Conservation (phyloP, 192 early-diverging fungal species). For the Gryganskiella cystojenkinii region DNA sequence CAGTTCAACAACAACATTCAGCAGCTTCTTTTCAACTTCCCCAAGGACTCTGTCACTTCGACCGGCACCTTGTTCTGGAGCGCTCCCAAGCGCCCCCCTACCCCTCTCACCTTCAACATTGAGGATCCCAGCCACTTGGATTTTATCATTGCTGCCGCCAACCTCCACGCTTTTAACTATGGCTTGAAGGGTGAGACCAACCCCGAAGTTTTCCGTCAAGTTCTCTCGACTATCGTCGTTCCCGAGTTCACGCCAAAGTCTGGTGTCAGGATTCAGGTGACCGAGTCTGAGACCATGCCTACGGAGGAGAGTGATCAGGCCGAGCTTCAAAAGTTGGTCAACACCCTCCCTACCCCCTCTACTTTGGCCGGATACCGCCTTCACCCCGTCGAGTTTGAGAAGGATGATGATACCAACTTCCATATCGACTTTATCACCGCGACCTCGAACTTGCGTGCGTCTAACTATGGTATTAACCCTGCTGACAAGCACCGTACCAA, state of each 20-base stretch:
- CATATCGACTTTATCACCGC: slow-evolving; percentile 99
- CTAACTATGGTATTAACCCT: slow-evolving; percentile 79
- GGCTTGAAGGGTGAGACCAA: slow-evolving; percentile 88
- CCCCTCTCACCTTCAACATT: slow-evolving; percentile 82
- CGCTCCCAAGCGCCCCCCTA: slow-evolving; percentile 95
- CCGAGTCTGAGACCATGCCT: slow-evolving; percentile 83
- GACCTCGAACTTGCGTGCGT: slow-evolving; percentile 92
- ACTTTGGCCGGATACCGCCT: slow-evolving; percentile 87
- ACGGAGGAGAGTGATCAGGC: slow-evolving; percentile 58
- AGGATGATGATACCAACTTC: slow-evolving; percentile 99
- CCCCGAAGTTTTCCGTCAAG: slow-evolving; percentile 71
- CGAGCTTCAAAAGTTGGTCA: slow-evolving; percentile 75
- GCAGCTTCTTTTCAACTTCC: slow-evolving; percentile 98
- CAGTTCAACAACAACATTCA: slow-evolving; percentile 91
- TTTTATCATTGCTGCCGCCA: slow-evolving; percentile 91
- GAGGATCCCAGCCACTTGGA: slow-evolving; percentile 85
- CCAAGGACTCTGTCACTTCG: slow-evolving; percentile 90
- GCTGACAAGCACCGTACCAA: slow-evolving; percentile 88
- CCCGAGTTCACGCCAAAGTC: slow-evolving; percentile 88
- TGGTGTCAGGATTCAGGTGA: slow-evolving; percentile 97
- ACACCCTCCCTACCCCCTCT: slow-evolving; percentile 80
- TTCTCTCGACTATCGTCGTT: slow-evolving; percentile 70
- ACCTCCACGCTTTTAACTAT: slow-evolving; percentile 97
- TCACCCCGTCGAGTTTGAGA: slow-evolving; percentile 95
- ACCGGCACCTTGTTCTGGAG: slow-evolving; percentile 96